A percentile compares a stretch with the other conserved stretches of the same genome.
phyloP scores from a whole-genome alignment of 805 yeast genomes.

The Candida arabinofermentans region DNA sequence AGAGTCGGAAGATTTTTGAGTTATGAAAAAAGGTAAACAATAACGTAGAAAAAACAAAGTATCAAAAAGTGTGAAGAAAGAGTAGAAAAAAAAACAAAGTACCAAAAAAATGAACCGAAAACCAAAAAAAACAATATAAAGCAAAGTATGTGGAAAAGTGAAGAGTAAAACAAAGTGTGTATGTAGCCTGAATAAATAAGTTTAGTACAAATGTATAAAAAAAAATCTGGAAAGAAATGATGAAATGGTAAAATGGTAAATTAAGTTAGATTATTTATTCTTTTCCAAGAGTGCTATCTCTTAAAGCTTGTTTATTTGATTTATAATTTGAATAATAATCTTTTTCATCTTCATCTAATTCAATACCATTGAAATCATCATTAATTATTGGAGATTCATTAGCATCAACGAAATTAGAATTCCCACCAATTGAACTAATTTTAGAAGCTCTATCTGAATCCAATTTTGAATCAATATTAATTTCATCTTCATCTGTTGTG shows the following conservation, averaged over 20 bases:
- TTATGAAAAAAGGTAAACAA: too few relatives aligned
- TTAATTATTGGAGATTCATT: not conserved
- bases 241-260: not conserved
- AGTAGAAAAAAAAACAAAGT: too few relatives aligned
- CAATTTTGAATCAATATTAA: not conserved
- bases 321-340: constrained; percentile 43
- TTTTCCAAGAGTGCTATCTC: constrained; percentile 37
- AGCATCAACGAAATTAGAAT: not conserved
- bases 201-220: too few relatives aligned
- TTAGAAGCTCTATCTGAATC: not conserved
- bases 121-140: too few relatives aligned
- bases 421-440: not conserved
- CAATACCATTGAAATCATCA: not conserved
- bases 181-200: not conserved
- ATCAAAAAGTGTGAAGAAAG: too few relatives aligned
- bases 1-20: not conserved
- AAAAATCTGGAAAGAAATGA: not conserved
- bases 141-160: not conserved
- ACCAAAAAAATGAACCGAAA: too few relatives aligned
- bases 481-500: not conserved
- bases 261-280: constrained; percentile 15
- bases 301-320: constrained; percentile 38
- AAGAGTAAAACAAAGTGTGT: not conserved
- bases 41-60: too few relatives aligned
- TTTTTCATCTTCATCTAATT: constrained; percentile 1